phyloP scores from a whole-genome alignment of 352 stramenopile genomes.

The Phytophthora boehmeriae region DNA sequence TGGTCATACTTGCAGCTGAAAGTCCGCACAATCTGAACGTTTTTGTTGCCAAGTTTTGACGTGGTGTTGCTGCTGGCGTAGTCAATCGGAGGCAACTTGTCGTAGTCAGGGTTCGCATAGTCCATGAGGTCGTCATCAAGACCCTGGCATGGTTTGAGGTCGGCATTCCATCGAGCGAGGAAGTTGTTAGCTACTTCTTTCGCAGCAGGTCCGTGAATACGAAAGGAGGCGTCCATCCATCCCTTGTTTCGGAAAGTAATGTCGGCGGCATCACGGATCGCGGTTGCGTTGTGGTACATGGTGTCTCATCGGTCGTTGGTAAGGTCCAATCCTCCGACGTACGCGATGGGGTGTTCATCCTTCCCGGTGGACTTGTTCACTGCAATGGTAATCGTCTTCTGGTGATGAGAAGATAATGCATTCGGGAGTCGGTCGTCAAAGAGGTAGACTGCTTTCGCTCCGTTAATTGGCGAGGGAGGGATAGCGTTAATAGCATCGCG shows the following conservation, averaged over 20 bases:
- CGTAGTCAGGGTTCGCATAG: constrained; percentile 50
- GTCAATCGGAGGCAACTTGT: constrained; percentile 12
- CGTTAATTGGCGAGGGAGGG: constrained; percentile 2
- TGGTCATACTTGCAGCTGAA: constrained; percentile 59
- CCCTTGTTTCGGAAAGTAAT: constrained; percentile 47
- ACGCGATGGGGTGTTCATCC: constrained; percentile 29
- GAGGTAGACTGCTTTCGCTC: constrained; percentile 24
- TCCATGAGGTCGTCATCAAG: constrained; percentile 40
- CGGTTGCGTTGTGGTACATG: constrained; percentile 48
- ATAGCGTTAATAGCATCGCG: constrained; percentile 44
- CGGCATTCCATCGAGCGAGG: constrained; percentile 51
- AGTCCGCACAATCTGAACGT: constrained; percentile 59
- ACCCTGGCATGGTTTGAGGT: constrained; percentile 25
- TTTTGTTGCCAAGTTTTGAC: constrained; percentile 26
- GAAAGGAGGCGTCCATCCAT: constrained; percentile 56
- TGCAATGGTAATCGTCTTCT: constrained; percentile 44
- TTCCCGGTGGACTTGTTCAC: neutral
- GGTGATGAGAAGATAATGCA: constrained; percentile 40
- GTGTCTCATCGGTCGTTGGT: constrained; percentile 64
- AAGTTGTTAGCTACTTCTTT: constrained; percentile 55
- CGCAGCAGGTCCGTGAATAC: constrained; percentile 46
- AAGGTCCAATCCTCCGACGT: constrained; percentile 55
- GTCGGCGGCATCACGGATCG: constrained; percentile 29
- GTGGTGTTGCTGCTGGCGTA: constrained; percentile 13
- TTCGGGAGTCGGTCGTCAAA: constrained; percentile 53